Evolutionary conservation across 257 asterid genomes (phyloP).

Genomic region (Salvia hispanica): DNA sequence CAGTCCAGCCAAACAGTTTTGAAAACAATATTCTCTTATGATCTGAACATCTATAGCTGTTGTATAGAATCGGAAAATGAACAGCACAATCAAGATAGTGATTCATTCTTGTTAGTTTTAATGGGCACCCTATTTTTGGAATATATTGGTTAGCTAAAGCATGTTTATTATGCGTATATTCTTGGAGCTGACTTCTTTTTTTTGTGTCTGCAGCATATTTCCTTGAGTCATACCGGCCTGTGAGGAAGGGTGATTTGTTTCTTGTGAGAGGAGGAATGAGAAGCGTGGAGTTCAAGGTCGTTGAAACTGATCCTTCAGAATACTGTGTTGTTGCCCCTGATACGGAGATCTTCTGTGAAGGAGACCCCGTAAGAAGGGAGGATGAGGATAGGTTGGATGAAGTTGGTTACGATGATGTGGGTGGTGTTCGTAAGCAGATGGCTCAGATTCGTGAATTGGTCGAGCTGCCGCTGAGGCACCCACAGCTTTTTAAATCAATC

Average conservation of each 20-base stretch:
- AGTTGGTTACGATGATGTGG: constrained; percentile 63
- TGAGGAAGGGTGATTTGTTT: constrained; percentile 56
- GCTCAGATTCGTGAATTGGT: constrained; percentile 66
- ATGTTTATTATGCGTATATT: background rate
- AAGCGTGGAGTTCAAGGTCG: constrained; percentile 61
- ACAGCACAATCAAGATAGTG: background rate
- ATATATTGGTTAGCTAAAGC: constrained; percentile 2
- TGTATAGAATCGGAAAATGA: background rate
- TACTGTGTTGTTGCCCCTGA: constrained; percentile 68
- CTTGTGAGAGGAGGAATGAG: constrained; percentile 68
- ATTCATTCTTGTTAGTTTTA: background rate
- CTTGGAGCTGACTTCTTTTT: background rate
- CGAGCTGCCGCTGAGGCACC: constrained; percentile 63
- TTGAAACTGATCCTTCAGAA: constrained; percentile 57
- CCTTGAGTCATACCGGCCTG: constrained; percentile 56
- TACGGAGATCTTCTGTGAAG: constrained; percentile 40
- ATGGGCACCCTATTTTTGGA: background rate
- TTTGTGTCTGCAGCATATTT: constrained; percentile 49
- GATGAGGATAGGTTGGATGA: constrained; percentile 61
- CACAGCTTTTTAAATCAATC: constrained; percentile 58
- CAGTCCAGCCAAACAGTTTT: background rate
- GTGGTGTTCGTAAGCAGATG: constrained; percentile 67
- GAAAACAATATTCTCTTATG: background rate
- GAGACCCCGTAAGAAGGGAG: constrained; percentile 58
- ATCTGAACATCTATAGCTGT: too few species aligned